These are phyloP conservation scores for Hansenula lynferdii DNA, from an alignment of 1,139 yeast genomes.

Conservation along the genomic window DNA sequence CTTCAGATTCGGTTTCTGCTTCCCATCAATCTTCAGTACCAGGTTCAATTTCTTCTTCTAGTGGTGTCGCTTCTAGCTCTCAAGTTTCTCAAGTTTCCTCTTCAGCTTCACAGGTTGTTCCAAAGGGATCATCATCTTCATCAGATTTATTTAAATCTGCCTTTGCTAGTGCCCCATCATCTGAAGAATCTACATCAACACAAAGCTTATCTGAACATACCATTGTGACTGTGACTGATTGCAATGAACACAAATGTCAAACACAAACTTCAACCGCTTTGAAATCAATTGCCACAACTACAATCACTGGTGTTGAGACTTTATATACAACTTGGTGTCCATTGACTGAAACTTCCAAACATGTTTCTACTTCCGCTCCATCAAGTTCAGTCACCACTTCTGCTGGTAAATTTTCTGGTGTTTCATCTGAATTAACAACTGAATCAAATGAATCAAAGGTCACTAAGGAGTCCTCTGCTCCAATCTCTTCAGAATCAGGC, in stretches of 20 bases:
- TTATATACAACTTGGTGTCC: slow-evolving; percentile 37
- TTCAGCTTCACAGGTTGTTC: too few species aligned
- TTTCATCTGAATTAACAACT: too few species aligned
- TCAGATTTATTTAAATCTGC: not conserved
- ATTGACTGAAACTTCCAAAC: slow-evolving; percentile 8
- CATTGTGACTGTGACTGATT: slow-evolving; percentile 35
- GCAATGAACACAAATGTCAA: slow-evolving; percentile 30
- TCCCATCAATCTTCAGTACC: too few species aligned
- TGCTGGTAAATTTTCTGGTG: not conserved
- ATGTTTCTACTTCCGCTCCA: not conserved
- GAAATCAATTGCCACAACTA: slow-evolving; percentile 30
- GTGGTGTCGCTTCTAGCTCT: too few species aligned
- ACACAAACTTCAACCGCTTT: slow-evolving; percentile 31
- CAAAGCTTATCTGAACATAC: not conserved
- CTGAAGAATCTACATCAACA: not conserved
- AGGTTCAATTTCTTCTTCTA: too few species aligned
- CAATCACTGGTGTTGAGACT: slow-evolving; percentile 23
- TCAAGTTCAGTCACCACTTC: too few species aligned
- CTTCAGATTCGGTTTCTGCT: too few species aligned
- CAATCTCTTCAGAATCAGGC: not conserved
- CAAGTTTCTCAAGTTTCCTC: too few species aligned
- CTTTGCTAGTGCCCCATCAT: slow-evolving; percentile 6
- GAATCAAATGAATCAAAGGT: too few species aligned
- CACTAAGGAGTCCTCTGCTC: not conserved
- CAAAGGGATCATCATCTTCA: not conserved